Evolutionary conservation across 176 grass and related monocot species (phyloP).

Genomic region (Hsuehochloa calcarea): DNA sequence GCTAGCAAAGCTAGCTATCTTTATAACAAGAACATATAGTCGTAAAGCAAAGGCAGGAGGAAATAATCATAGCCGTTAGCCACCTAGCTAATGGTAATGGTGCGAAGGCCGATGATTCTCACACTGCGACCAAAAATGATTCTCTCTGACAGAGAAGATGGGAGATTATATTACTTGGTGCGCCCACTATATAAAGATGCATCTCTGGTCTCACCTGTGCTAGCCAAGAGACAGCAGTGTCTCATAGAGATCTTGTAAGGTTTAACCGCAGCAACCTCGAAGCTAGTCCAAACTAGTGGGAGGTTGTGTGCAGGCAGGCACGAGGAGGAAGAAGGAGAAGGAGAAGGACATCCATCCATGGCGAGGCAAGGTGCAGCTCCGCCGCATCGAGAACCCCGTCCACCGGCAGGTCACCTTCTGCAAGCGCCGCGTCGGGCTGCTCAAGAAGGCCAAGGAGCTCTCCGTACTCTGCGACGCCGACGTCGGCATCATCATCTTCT

Average conservation of each 20-base stretch:
- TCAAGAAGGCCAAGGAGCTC: conserved; percentile 94
- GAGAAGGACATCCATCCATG: conserved; percentile 20
- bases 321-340: not conserved
- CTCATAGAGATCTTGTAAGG: conserved; percentile 2
- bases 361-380: conserved; percentile 72
- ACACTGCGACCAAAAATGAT: not conserved
- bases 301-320: conserved; percentile 61
- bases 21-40: conserved; percentile 52
- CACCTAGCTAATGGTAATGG: conserved; percentile 1
- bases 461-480: conserved; percentile 87
- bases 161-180: not conserved
- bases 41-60: conserved; percentile 36
- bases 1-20: conserved; percentile 55
- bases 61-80: conserved; percentile 48
- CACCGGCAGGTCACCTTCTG: conserved; percentile 97
- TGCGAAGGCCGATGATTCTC: not conserved
- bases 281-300: conserved; percentile 99
- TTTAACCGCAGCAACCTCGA: conserved; percentile 69
- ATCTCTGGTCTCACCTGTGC: conserved; percentile 12
- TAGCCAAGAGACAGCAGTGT: conserved; percentile 26
- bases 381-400: conserved; percentile 71
- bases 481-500: conserved; percentile 97
- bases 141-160: not conserved
- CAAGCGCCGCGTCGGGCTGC: conserved; percentile 83
- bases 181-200: conserved; percentile 52